Conservation (phyloP, 345 rosid genomes). For the Abelmoschus esculentus region DNA sequence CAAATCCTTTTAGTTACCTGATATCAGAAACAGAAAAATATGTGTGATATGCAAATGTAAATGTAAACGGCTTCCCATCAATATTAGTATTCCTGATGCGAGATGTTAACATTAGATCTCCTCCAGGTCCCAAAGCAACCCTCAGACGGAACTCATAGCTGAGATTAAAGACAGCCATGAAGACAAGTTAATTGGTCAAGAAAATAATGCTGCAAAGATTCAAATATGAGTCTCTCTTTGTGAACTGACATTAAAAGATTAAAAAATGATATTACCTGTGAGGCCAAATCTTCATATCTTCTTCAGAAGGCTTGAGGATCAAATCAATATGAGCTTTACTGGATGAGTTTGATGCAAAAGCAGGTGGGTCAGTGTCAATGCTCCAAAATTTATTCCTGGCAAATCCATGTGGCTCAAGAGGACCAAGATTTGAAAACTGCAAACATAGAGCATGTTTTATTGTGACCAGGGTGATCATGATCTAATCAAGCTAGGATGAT, state of each 20-base stretch:
- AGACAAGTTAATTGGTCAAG: neutral
- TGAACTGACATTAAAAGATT: conserved; percentile 4
- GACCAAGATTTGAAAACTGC: conserved; percentile 73
- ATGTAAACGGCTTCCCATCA: conserved; percentile 85
- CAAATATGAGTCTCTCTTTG: neutral
- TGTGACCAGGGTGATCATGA: conserved; percentile 7
- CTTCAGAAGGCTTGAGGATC: conserved; percentile 76
- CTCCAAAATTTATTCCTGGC: conserved; percentile 88
- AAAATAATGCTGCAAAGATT: neutral
- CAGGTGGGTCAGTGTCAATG: conserved; percentile 65
- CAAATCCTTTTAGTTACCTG: conserved; percentile 39
- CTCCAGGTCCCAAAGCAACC: conserved; percentile 69
- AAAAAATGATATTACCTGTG: conserved; percentile 38
- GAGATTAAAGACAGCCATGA: conserved; percentile 9
- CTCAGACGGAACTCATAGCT: conserved; percentile 91
- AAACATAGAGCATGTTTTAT: conserved; percentile 11
- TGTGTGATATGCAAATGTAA: conserved; percentile 95
- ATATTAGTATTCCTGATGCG: conserved; percentile 74
- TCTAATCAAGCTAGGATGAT: conserved; percentile 16
- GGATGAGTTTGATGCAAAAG: conserved; percentile 49
- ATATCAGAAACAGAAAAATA: conserved; percentile 91
- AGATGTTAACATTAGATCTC: conserved; percentile 79
- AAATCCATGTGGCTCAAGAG: conserved; percentile 81
- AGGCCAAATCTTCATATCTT: conserved; percentile 81
- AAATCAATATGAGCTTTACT: conserved; percentile 55